Conservation (phyloP, 805 yeast species). For the Candida boleticola region DNA sequence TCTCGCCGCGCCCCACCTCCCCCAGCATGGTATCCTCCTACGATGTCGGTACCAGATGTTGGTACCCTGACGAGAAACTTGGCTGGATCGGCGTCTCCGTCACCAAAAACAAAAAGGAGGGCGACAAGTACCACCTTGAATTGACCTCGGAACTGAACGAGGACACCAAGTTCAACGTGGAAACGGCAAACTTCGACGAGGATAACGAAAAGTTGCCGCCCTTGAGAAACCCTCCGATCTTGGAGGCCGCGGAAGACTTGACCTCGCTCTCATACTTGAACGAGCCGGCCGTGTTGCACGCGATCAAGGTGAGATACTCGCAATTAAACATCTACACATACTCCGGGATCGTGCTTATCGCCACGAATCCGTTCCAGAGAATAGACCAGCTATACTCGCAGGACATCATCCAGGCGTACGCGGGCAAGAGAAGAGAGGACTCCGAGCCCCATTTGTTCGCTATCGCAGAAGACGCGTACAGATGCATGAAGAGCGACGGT, state of each 20-base stretch:
- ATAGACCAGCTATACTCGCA: conserved; percentile 89
- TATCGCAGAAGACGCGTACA: conserved; percentile 95
- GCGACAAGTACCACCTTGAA: conserved; percentile 47
- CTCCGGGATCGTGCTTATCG: conserved; percentile 94
- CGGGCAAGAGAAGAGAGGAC: conserved; percentile 91
- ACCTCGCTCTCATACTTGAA: conserved; percentile 89
- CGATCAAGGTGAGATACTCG: conserved; percentile 83
- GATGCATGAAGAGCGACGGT: conserved; percentile 85
- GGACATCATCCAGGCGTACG: conserved; percentile 91
- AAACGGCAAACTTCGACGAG: conserved; percentile 48
- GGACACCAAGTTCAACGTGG: conserved; percentile 42
- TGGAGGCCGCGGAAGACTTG: conserved; percentile 92
- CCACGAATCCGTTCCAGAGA: conserved; percentile 92
- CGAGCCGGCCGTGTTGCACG: conserved; percentile 95
- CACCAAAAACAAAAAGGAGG: conserved; percentile 37
- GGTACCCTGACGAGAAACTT: conserved; percentile 71
- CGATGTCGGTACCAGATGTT: conserved; percentile 62
- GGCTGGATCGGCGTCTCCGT: conserved; percentile 80
- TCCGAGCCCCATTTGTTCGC: conserved; percentile 96
- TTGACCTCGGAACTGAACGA: conserved; percentile 53
- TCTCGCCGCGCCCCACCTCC: no score
- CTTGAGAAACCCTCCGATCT: conserved; percentile 84
- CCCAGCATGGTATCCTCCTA: conserved; percentile 1
- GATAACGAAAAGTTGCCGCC: conserved; percentile 66
- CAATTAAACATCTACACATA: conserved; percentile 92